Base-by-base conservation (phyloP, 139 green algal species). In the Chlorella sp. region DNA sequence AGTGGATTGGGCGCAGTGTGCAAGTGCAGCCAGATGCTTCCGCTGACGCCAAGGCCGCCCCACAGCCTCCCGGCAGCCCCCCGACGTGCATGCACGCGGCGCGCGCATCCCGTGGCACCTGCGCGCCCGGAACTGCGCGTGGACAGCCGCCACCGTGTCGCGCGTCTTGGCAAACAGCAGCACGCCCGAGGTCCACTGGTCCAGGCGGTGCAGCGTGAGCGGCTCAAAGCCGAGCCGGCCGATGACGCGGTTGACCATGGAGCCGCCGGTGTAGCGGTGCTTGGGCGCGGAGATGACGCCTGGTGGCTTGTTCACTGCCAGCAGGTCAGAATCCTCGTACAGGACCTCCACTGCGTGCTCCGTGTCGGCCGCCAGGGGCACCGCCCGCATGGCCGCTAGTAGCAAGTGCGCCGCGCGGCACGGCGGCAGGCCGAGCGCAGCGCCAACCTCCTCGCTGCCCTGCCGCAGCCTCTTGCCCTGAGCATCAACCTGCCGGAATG, bases 161-260 rank as follows among this genome's bases (percentile, higher is more conserved):
- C 70, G 33, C 11, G 60, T 58, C 74, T 97, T 97, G 43, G 84
- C 90, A 77, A 96, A 92, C 46, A 97, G 71, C 73, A 95, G 71
- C 67, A 97, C 79, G 2, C 92, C 93, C 1, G 75, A 88, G 8
- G 93, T 97, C 82, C 94, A 79, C 90, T 93, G 91, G 67, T 96
- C 90, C 67, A 95, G 79, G 23, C 90, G 61, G 73, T 95, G 90
- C n/a, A 95, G 36, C 25, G 84, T 79, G 33, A 67, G 67, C 8
- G 85, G 79, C 29, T 81, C 71, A 43, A 74, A 61, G 2, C 82
- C 82, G 41, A 79, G 51, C 7, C 45, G 71, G 60, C 72, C 74
- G 21, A 95, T 88, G n/a, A 92, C 65, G 15, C 87, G 70, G 79
- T 96, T 96, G 2, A 97, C 87, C 82, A 97, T 83, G 53, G 76